Evolutionary conservation across 495 filamentous ascomycete species (phyloP).

Genomic region (Bacidia rubella): DNA sequence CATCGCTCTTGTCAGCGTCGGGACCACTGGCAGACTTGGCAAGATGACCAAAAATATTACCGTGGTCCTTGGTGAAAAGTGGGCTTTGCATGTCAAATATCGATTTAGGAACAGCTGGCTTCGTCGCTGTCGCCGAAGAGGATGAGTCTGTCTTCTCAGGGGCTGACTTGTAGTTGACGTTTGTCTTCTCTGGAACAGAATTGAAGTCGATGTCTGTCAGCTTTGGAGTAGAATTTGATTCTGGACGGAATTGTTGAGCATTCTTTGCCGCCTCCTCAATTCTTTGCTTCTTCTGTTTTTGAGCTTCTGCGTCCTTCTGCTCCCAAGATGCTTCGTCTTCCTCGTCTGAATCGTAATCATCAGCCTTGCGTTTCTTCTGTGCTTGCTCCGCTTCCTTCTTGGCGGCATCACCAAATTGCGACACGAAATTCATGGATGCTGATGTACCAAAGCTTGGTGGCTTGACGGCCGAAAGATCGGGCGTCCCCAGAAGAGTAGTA

Average conservation of each 20-base stretch:
- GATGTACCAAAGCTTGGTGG: neutral
- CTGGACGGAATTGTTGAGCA: constrained; percentile 26
- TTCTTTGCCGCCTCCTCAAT: constrained; percentile 19
- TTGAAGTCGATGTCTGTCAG: no score
- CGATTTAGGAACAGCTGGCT: neutral
- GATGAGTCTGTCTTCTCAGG: neutral
- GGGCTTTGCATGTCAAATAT: constrained; percentile 26
- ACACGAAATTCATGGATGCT: neutral
- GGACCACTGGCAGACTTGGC: constrained; percentile 20
- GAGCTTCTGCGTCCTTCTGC: constrained; percentile 32
- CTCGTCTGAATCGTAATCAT: constrained; percentile 43
- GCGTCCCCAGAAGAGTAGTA: constrained; percentile 7
- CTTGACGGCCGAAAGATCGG: constrained; percentile 9
- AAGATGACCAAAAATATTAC: constrained; percentile 4
- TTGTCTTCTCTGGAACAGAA: neutral
- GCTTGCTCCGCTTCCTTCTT: constrained; percentile 23
- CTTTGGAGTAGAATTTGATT: constrained; percentile 23
- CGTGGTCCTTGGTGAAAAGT: constrained; percentile 32
- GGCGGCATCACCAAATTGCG: constrained; percentile 20
- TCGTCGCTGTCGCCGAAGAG: neutral
- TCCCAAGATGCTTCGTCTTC: constrained; percentile 40
- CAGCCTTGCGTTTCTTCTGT: constrained; percentile 39
- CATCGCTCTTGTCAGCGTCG: constrained; percentile 28
- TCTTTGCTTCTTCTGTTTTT: constrained; percentile 31
- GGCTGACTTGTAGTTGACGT: neutral